These are phyloP conservation scores for Phymatotrichopsis omnivora DNA, from an alignment of 2,329 filamentous ascomycete genomes.

Conservation along the genomic window DNA sequence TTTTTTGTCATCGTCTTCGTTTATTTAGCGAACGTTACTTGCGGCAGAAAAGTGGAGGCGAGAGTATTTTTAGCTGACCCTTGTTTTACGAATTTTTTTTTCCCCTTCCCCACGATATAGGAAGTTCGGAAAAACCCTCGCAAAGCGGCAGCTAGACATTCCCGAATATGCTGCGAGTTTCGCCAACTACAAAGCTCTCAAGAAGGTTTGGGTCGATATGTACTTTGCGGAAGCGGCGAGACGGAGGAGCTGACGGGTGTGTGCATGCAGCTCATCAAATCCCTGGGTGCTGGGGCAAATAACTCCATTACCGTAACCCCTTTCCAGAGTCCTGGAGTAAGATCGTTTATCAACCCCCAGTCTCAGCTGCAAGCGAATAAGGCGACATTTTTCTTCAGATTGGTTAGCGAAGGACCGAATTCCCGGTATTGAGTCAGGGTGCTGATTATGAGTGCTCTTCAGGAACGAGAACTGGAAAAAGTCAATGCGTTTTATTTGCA, in stretches of 20 bases:
- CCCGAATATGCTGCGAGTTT: slow-evolving; percentile 99
- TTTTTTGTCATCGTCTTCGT: too few relatives aligned
- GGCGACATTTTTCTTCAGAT: slow-evolving; percentile 95
- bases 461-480: slow-evolving; percentile 97
- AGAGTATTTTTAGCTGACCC: too few relatives aligned
- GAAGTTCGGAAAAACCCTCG: slow-evolving; percentile 99
- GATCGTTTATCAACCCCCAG: slow-evolving; percentile 55
- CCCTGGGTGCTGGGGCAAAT: slow-evolving; percentile 83
- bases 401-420: too few relatives aligned
- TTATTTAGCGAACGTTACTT: too few relatives aligned
- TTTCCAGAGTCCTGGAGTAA: slow-evolving; percentile 34
- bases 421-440: slow-evolving; percentile 26
- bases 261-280: slow-evolving; percentile 77
- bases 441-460: slow-evolving; percentile 39
- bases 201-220: slow-evolving; percentile 59
- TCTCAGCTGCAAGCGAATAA: slow-evolving; percentile 90
- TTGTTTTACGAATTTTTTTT: too few relatives aligned
- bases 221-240: background rate
- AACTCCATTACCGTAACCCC: slow-evolving; percentile 32
- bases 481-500: slow-evolving; percentile 97
- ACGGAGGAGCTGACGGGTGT: background rate
- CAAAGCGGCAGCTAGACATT: slow-evolving; percentile 97
- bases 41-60: too few relatives aligned
- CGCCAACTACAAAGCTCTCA: slow-evolving; percentile 97
- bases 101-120: slow-evolving; percentile 41